phyloP scores from a whole-genome alignment of 305 asterid species.

The Rubia balearica region DNA sequence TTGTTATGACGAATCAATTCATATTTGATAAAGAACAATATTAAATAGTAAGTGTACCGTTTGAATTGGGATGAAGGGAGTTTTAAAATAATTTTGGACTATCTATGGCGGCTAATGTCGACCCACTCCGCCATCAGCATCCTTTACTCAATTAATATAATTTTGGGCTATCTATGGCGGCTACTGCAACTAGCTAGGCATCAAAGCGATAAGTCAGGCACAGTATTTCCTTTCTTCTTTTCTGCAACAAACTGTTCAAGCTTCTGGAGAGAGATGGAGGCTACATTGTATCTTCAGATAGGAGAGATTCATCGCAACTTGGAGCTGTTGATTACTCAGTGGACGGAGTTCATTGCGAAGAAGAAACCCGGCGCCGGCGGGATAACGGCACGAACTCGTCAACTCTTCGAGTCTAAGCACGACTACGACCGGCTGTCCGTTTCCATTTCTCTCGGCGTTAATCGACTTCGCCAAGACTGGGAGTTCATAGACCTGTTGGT shows the following conservation, averaged over 20 bases:
- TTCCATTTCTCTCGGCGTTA: background rate
- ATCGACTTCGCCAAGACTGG: background rate
- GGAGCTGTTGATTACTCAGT: background rate
- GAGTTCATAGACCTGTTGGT: background rate
- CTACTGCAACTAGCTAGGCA: background rate
- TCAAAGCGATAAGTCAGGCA: background rate
- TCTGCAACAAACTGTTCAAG: background rate
- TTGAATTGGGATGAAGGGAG: too few relatives aligned
- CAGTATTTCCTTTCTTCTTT: too few relatives aligned
- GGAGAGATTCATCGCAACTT: background rate
- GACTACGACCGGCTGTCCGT: background rate
- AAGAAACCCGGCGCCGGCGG: background rate
- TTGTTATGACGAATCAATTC: too few relatives aligned
- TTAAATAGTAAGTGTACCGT: too few relatives aligned
- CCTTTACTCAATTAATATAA: too few relatives aligned
- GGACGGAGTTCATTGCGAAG: background rate
- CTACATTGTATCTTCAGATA: background rate
- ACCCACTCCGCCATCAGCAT: too few relatives aligned
- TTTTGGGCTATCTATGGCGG: background rate
- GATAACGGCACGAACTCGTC: background rate
- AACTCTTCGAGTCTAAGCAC: background rate
- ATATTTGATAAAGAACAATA: too few relatives aligned
- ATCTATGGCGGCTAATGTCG: too few relatives aligned
- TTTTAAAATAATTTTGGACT: too few relatives aligned
- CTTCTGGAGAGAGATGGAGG: background rate